Evolutionary conservation across 441 rosid species (phyloP).

Genomic region (Arabidopsis lyrata): DNA sequence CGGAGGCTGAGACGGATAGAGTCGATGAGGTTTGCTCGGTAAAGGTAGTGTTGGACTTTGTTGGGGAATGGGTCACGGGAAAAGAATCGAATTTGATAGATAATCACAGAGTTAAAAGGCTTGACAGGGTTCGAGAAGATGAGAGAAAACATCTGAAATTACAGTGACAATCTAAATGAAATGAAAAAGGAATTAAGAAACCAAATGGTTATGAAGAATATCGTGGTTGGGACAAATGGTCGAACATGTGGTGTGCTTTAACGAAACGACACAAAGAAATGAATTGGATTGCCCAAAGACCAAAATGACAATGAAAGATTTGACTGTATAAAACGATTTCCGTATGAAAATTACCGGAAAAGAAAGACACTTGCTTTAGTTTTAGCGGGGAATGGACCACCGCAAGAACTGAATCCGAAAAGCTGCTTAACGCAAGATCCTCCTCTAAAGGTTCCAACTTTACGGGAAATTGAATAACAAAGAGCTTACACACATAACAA

Average conservation of each 20-base stretch:
- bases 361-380: no score
- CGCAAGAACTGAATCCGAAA: no score
- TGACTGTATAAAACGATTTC: no score
- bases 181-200: background rate
- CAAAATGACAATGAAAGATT: no score
- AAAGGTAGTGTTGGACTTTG: constrained; percentile 73
- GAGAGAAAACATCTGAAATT: constrained; percentile 48
- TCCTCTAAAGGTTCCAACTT: no score
- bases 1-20: constrained; percentile 70
- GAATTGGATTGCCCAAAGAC: no score
- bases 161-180: constrained; percentile 7
- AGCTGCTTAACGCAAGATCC: no score
- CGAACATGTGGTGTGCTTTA: constrained; percentile 35
- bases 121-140: constrained; percentile 41
- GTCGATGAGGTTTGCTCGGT: constrained; percentile 69
- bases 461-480: no score
- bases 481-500: no score
- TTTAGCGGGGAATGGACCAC: no score
- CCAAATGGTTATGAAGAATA: background rate
- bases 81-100: constrained; percentile 56
- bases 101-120: constrained; percentile 28
- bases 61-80: constrained; percentile 74
- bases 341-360: no score
- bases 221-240: constrained; percentile 24
- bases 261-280: background rate